A percentile compares a stretch with the other conserved stretches of the same genome.
These are phyloP conservation scores for Xenoacremonium recifei DNA, from an alignment of 2,329 filamentous ascomycete genomes.

Conservation along the genomic window DNA sequence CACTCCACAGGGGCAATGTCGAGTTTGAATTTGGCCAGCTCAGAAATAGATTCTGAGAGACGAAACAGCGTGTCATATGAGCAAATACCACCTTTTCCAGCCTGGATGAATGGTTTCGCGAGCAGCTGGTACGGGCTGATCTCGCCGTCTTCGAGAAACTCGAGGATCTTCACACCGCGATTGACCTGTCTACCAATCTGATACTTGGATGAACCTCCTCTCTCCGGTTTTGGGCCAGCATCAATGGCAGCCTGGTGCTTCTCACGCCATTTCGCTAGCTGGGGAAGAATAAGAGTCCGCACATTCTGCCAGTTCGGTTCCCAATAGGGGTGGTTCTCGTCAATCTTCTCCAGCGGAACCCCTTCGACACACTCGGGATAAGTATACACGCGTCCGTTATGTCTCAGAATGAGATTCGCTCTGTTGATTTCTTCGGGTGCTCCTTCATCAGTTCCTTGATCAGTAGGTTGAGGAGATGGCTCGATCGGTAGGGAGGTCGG, in stretches of 20 bases:
- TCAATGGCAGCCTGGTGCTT: slow-evolving; percentile 42
- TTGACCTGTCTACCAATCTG: slow-evolving; percentile 57
- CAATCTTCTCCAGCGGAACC: slow-evolving; percentile 52
- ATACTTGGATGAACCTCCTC: slow-evolving; percentile 44
- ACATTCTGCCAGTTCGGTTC: slow-evolving; percentile 51
- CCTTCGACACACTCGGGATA: slow-evolving; percentile 52
- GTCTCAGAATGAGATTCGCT: slow-evolving; percentile 42
- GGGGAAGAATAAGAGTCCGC: slow-evolving; percentile 39
- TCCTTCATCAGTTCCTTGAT: slow-evolving; percentile 7
- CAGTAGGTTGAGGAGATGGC: slow-evolving; percentile 24
- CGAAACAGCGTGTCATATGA: slow-evolving; percentile 59
- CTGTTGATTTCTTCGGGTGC: slow-evolving; percentile 40
- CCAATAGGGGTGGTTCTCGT: slow-evolving; percentile 53
- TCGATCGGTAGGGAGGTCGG: slow-evolving; percentile 26
- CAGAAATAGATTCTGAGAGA: slow-evolving; percentile 51
- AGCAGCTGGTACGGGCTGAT: slow-evolving; percentile 58
- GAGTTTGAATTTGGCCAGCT: slow-evolving; percentile 52
- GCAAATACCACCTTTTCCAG: slow-evolving; percentile 38
- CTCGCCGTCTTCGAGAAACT: slow-evolving; percentile 49
- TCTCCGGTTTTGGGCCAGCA: slow-evolving; percentile 30
- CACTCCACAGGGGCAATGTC: slow-evolving; percentile 54
- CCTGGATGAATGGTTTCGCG: slow-evolving; percentile 47
- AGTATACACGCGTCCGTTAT: slow-evolving; percentile 50
- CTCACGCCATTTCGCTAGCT: slow-evolving; percentile 46
- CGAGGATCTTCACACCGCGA: slow-evolving; percentile 50